These are phyloP conservation scores for Keithomyces neogunnii DNA, from an alignment of 2,329 filamentous ascomycete species.

Conservation along the genomic window DNA sequence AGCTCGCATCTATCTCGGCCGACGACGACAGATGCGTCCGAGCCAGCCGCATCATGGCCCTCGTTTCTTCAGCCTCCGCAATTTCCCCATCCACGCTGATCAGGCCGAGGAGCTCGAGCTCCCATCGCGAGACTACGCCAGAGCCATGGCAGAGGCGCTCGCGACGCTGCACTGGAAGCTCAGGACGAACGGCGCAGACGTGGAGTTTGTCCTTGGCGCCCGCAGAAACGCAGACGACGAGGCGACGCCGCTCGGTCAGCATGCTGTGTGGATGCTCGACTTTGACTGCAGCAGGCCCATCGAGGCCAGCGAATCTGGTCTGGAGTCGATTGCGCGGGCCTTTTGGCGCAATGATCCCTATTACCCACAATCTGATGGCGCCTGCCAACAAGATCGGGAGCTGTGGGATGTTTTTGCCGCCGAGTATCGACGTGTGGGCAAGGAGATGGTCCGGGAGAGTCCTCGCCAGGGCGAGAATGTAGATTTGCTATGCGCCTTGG, in stretches of 20 bases:
- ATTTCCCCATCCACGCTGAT: constrained; percentile 40
- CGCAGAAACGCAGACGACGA: constrained; percentile 2
- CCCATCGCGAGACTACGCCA: constrained; percentile 25
- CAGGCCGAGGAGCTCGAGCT: constrained; percentile 37
- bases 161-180: constrained; percentile 42
- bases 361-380: constrained; percentile 31
- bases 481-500: constrained; percentile 2
- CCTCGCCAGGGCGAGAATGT: constrained; percentile 3
- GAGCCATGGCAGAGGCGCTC: constrained; percentile 38
- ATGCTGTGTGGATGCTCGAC: constrained; percentile 37
- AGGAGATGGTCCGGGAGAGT: not conserved
- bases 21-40: constrained; percentile 9
- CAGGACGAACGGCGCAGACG: constrained; percentile 39
- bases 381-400: not conserved
- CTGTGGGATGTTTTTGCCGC: constrained; percentile 3
- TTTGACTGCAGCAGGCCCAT: constrained; percentile 32
- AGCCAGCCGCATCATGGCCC: not conserved
- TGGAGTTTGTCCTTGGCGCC: constrained; percentile 45
- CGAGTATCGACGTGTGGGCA: constrained; percentile 3
- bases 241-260: constrained; percentile 17
- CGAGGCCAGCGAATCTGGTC: constrained; percentile 27
- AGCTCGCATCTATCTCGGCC: constrained; percentile 39
- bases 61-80: constrained; percentile 32
- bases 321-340: constrained; percentile 30
- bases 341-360: constrained; percentile 45